These are phyloP conservation scores for Wickerhamomyces subpelliculosus DNA, from an alignment of 805 yeast species.

Conservation along the genomic window DNA sequence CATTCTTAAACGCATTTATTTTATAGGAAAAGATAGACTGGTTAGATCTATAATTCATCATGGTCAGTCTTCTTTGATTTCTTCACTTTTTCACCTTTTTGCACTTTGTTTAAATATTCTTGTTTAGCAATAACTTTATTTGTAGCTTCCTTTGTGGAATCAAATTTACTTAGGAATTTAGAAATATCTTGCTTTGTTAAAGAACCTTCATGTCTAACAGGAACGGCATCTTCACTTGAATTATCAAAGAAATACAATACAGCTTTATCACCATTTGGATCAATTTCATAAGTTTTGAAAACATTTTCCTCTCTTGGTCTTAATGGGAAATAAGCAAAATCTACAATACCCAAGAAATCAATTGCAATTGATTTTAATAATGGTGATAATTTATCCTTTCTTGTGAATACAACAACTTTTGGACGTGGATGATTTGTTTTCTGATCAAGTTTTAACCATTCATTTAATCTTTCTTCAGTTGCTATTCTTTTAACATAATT, in stretches of 20 bases:
- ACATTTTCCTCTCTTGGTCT: conserved; percentile 17
- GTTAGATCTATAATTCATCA: not conserved
- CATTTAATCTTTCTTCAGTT: conserved; percentile 25
- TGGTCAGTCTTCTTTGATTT: conserved; percentile 5
- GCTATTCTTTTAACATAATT: conserved; percentile 54
- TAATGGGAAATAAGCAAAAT: conserved; percentile 37
- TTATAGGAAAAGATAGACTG: too few species aligned
- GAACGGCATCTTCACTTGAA: conserved; percentile 11
- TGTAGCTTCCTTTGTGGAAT: conserved; percentile 27
- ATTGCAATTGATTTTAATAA: conserved; percentile 60
- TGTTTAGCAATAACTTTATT: conserved; percentile 5
- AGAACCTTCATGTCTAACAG: conserved; percentile 22
- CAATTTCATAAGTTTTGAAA: conserved; percentile 10
- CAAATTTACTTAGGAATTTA: conserved; percentile 24
- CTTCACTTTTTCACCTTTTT: conserved; percentile 18
- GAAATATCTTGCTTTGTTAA: conserved; percentile 25
- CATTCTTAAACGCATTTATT: too few species aligned
- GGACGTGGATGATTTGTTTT: conserved; percentile 17
- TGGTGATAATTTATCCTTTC: conserved; percentile 42
- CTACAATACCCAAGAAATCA: conserved; percentile 50
- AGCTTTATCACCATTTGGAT: conserved; percentile 8
- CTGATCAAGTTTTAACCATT: conserved; percentile 22
- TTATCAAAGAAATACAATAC: conserved; percentile 7
- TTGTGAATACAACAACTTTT: conserved; percentile 48
- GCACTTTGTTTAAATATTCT: conserved; percentile 14